Evolutionary conservation across 805 yeast species (phyloP).

Genomic region (Saturnispora mendoncae): DNA sequence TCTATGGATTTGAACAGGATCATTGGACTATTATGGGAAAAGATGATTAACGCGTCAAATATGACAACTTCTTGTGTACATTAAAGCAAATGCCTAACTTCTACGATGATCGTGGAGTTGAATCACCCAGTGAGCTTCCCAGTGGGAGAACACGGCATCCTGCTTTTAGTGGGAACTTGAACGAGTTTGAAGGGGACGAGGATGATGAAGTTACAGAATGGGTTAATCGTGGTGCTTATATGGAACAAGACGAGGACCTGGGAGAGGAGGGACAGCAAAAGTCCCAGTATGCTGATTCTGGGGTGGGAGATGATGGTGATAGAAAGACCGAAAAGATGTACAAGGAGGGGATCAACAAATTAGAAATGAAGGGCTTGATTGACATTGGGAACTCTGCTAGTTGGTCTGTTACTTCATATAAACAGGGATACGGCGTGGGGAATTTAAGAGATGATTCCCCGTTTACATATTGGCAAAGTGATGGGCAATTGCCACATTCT

Average conservation of each 20-base stretch:
- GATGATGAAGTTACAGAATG: background rate
- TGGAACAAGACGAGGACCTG: background rate
- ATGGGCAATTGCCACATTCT: constrained; percentile 82
- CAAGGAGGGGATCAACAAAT: constrained; percentile 38
- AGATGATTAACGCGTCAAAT: constrained; percentile 1
- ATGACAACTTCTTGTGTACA: too few species aligned
- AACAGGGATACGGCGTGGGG: constrained; percentile 63
- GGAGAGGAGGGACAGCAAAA: background rate
- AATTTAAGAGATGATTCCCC: constrained; percentile 69
- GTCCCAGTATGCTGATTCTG: background rate
- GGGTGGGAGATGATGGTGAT: background rate
- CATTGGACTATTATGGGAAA: background rate
- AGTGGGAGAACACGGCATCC: background rate
- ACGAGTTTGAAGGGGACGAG: background rate
- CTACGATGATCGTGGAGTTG: background rate
- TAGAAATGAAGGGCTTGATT: constrained; percentile 49
- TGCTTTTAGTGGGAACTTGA: background rate
- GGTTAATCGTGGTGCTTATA: background rate
- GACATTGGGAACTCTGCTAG: constrained; percentile 77
- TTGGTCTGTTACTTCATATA: constrained; percentile 75
- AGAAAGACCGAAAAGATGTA: constrained; percentile 13
- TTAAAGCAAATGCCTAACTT: constrained; percentile 7
- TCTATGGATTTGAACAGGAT: constrained; percentile 27
- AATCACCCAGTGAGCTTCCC: background rate
- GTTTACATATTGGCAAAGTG: constrained; percentile 84